Percentiles rank a stretch among this genome's conserved stretches.
Evolutionary conservation across 2,329 filamentous ascomycete genomes (phyloP).

Genomic region (Neoascochyta sp.): DNA sequence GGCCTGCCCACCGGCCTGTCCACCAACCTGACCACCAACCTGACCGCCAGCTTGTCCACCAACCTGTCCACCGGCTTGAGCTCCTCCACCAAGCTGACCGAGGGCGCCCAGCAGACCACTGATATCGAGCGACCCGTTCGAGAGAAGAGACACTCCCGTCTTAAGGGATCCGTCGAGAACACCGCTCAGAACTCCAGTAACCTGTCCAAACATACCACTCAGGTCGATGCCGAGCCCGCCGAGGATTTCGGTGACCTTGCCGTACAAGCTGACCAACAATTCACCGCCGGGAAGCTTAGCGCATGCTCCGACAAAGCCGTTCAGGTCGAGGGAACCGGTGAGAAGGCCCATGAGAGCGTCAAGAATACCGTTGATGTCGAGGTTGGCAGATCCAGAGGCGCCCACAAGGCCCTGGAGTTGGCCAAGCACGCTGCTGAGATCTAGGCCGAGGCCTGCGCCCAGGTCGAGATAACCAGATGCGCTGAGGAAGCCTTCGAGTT

Average conservation of each 20-base stretch:
- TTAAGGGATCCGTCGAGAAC: constrained; percentile 1
- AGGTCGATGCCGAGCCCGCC: constrained; percentile 4
- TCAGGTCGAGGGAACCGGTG: constrained; percentile 3
- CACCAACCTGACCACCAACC: neutral
- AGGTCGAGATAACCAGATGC: constrained; percentile 5
- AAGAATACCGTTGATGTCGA: constrained; percentile 2
- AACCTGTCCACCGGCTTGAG: neutral
- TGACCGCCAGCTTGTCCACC: neutral
- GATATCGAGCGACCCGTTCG: constrained; percentile 1
- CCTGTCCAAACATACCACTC: constrained; percentile 1
- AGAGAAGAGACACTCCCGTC: constrained; percentile 1
- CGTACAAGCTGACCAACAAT: constrained; percentile 5
- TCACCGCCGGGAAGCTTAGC: constrained; percentile 4
- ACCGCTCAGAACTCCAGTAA: constrained; percentile 2
- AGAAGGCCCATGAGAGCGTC: constrained; percentile 3
- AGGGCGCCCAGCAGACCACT: constrained; percentile 1
- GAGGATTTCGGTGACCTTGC: constrained; percentile 1
- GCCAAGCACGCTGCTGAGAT: constrained; percentile 2
- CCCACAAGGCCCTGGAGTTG: constrained; percentile 4
- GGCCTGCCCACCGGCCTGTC: neutral
- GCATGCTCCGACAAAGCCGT: constrained; percentile 3
- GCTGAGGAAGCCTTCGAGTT: constrained; percentile 4
- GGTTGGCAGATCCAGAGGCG: constrained; percentile 1
- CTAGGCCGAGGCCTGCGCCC: constrained; percentile 2
- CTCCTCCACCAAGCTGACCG: constrained; percentile 1